Base-by-base conservation (phyloP, 495 filamentous ascomycete genomes). In the Tuber microsphaerosporum region DNA sequence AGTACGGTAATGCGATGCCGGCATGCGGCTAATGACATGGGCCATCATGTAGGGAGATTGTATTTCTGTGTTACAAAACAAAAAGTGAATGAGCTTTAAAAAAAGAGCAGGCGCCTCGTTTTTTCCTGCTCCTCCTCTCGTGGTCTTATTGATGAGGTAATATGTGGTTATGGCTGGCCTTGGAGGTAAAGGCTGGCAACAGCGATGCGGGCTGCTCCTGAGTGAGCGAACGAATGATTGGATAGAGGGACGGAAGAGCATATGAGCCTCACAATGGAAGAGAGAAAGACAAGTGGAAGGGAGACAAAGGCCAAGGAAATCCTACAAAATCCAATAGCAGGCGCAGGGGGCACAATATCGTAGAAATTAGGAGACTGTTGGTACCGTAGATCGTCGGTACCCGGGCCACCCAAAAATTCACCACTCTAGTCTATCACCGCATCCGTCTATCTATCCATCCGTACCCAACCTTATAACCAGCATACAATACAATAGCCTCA, bases 31-130 rank as follows among this genome's bases (percentile, higher is more conserved):
- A 65, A 65, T 31, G 10, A 65, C 31, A 31, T 65, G 56, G 26
- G 56, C 56, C 20, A 65, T 17, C 56, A 65, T 31, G 56, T 16
- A 31, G 56, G 48, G 56, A 7, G 56, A 65, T 65, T 65, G 56
- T 65, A 42, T 75, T 72, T 37, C 61, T 71, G 70, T 72, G 61
- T 42, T 61, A 71, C 70, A 76, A 79, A 70, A 76, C 71, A 77
- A 77, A 74, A 71, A 37, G 43, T 44, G 44, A 71, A 68, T 48
- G 41, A 56, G 10, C 56, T 37, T 12, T 51, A 73, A 37, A 37
- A 73, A 43, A 43, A n/a, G 39, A 10, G 14, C 12, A 56, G 42
- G 71, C 26, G 14, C 65, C 22, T 68, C 16, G 44, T 75, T 72
- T 73, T 48, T 44, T 12, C 43, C 16, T 34, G 41, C 31, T 19